Conservation (phyloP, 805 yeast genomes). For the Cyberlindnera mycetangii region DNA sequence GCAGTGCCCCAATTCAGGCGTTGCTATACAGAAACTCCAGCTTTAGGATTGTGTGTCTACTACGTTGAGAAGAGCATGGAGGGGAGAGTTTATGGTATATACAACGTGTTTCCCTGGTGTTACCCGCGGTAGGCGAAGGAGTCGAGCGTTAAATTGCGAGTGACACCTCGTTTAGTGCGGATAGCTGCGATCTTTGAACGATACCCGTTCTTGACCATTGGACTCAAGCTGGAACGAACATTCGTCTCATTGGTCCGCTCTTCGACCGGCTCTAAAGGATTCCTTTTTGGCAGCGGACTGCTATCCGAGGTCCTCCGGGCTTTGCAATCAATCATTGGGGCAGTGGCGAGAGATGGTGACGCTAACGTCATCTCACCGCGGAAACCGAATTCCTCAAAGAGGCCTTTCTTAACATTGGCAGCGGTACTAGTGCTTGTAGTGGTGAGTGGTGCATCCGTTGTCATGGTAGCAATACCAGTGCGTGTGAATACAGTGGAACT, state of each 20-base stretch:
- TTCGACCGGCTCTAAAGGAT: background rate
- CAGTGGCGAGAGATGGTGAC: background rate
- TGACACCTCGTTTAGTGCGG: constrained; percentile 9
- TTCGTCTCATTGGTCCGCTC: background rate
- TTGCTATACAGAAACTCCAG: too few relatives aligned
- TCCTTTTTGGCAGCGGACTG: background rate
- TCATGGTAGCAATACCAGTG: constrained; percentile 8
- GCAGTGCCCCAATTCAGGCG: too few relatives aligned
- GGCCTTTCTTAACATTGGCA: constrained; percentile 4
- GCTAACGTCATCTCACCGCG: background rate
- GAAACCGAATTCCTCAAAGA: constrained; percentile 18
- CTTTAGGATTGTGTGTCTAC: background rate
- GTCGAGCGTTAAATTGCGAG: constrained; percentile 18
- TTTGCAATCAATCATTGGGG: background rate
- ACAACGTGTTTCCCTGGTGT: background rate
- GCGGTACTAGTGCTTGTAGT: background rate
- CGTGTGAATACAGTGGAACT: constrained; percentile 4
- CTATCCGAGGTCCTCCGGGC: background rate
- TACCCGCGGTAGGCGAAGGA: constrained; percentile 20
- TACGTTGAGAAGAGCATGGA: too few relatives aligned
- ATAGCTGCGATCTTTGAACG: constrained; percentile 4
- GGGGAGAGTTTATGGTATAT: too few relatives aligned
- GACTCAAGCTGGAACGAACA: background rate
- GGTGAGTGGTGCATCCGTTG: too few relatives aligned
- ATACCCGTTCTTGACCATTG: background rate